phyloP scores from a whole-genome alignment of 306 rosid genomes.

The Quercus cerris region DNA sequence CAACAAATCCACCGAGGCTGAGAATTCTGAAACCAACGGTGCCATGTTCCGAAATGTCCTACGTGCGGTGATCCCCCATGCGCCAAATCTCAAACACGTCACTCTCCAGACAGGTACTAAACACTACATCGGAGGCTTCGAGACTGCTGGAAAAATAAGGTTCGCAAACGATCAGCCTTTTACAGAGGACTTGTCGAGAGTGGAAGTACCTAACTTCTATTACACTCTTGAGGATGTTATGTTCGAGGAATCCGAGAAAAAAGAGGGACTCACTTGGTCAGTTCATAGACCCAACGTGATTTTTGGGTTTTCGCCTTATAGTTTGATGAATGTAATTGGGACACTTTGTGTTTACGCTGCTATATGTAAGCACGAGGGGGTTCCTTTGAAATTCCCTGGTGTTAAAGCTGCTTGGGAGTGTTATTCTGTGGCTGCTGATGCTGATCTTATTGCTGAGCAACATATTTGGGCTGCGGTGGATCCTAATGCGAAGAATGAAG shows the following conservation, averaged over 20 bases:
- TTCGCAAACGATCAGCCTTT: conserved; percentile 43
- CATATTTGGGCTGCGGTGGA: no score
- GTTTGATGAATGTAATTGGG: conserved; percentile 58
- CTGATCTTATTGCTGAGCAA: no score
- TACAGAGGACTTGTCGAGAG: conserved; percentile 64
- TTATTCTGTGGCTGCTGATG: neutral
- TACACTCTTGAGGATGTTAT: conserved; percentile 50
- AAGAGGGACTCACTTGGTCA: conserved; percentile 55
- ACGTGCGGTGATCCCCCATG: no score
- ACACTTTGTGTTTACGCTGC: conserved; percentile 57
- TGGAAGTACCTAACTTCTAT: conserved; percentile 49
- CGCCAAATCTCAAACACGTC: conserved; percentile 51
- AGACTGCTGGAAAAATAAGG: no score
- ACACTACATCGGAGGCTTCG: conserved; percentile 43
- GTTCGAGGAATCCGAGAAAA: conserved; percentile 42
- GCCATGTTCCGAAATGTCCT: no score
- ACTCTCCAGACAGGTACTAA: conserved; percentile 68
- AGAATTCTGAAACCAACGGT: no score
- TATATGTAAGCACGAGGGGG: conserved; percentile 60
- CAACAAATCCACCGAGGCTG: no score
- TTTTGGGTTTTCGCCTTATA: conserved; percentile 67
- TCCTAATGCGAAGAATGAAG: no score
- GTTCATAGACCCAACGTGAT: conserved; percentile 47
- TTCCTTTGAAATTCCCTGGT: conserved; percentile 60
- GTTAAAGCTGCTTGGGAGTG: conserved; percentile 43